Evolutionary conservation across 768 basidiomycete genomes (phyloP).

Genomic region (Gyrodon lividus): DNA sequence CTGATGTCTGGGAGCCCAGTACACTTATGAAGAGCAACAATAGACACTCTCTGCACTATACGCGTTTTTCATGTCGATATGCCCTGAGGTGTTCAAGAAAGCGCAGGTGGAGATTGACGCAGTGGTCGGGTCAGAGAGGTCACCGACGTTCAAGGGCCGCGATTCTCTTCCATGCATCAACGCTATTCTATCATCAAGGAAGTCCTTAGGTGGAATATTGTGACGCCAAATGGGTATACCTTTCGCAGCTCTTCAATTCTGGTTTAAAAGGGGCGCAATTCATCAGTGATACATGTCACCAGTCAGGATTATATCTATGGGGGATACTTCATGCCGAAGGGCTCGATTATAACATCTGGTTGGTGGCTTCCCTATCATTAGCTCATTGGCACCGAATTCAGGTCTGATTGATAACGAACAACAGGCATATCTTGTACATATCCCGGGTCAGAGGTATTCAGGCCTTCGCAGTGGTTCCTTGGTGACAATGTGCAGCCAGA

Average conservation of each 20-base stretch:
- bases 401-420: neutral
- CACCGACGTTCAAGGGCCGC: constrained; percentile 11
- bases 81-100: constrained; percentile 4
- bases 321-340: constrained; percentile 23
- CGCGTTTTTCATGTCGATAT: constrained; percentile 17
- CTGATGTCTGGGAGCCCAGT: constrained; percentile 7
- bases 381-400: neutral
- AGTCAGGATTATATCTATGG: constrained; percentile 16
- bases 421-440: constrained; percentile 15
- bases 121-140: constrained; percentile 9
- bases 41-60: constrained; percentile 9
- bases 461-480: constrained; percentile 13
- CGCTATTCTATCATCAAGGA: constrained; percentile 17
- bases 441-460: constrained; percentile 8
- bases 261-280: neutral
- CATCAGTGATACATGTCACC: constrained; percentile 3
- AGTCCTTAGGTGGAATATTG: constrained; percentile 8
- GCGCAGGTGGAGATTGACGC: constrained; percentile 17
- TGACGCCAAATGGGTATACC: constrained; percentile 2
- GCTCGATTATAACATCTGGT: constrained; percentile 15
- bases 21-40: constrained; percentile 7
- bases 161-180: constrained; percentile 15
- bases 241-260: neutral
- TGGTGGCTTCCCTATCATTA: neutral
- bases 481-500: constrained; percentile 3